Conservation (phyloP, 805 yeast genomes). For the Candida easanensis region DNA sequence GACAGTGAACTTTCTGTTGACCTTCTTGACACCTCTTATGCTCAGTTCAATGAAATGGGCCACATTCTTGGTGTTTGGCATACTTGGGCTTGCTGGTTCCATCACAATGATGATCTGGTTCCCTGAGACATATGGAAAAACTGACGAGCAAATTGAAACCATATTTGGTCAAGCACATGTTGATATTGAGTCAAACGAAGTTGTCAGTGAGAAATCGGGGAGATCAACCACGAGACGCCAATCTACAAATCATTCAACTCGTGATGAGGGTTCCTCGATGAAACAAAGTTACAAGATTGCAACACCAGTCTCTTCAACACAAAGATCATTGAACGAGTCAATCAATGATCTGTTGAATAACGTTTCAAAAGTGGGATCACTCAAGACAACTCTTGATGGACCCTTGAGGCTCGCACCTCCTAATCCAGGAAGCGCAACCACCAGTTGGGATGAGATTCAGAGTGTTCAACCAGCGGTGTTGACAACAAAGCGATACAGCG, state of each 20-base stretch:
- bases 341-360: not conserved
- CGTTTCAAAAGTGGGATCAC: slow-evolving; percentile 3
- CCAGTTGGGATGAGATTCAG: too few relatives aligned
- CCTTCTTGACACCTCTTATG: slow-evolving; percentile 39
- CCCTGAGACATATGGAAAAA: slow-evolving; percentile 43
- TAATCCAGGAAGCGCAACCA: not conserved
- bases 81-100: slow-evolving; percentile 32
- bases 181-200: slow-evolving; percentile 2
- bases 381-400: slow-evolving; percentile 1
- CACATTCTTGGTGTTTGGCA: slow-evolving; percentile 38
- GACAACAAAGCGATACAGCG: too few relatives aligned
- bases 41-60: slow-evolving; percentile 37
- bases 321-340: not conserved
- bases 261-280: not conserved
- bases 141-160: slow-evolving; percentile 26
- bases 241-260: not conserved
- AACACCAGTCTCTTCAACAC: not conserved
- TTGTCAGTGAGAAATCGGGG: not conserved
- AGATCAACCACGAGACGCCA: not conserved
- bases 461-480: too few relatives aligned
- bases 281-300: not conserved
- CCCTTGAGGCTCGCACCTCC: slow-evolving; percentile 8
- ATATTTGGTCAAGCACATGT: slow-evolving; percentile 16
- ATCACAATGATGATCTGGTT: slow-evolving; percentile 32
- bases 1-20: slow-evolving; percentile 36